Base-by-base conservation (phyloP, 306 rosid genomes). In the Dryas alaskensis region DNA sequence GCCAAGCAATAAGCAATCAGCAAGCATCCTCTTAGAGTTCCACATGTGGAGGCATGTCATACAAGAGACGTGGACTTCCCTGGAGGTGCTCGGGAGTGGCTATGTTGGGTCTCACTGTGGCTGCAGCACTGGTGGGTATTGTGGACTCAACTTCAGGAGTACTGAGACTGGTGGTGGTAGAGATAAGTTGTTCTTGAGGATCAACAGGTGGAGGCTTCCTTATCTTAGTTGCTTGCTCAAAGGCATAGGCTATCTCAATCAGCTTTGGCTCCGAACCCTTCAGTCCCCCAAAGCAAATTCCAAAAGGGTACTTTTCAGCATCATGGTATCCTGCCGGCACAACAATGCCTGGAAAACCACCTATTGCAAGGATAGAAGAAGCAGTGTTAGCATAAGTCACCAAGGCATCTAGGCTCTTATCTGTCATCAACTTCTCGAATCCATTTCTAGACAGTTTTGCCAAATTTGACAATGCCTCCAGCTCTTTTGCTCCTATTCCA, bases 321-420 rank as follows among this genome's bases (percentile, higher is more conserved):
- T 27, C 48, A 40, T 73, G 76, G 46, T 78, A 84, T 7, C 88
- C 88, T 42, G 86, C 85, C 0, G 84, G 85, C 42, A 84, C 84
- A 58, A 79, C 61, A 22, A 84, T 78, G 47, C 72, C 88, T 0
- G 86, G 88, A 46, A 67, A 79, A 31, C 88, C 88, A 25, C 88
- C 88, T 62, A 81, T 75, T 67, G 81, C 88, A 6, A 84, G 79
- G 17, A 78, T 37, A 12, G 75, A 25, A 31, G 77, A 55, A 10
- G 75, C 79, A 54, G 37, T 57, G 8, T 40, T 17, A 17, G 81
- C 85, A 6, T 76, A 59, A 42, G 88, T 78, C 60, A 84, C 84
- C 81, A 81, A 27, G 2, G 88, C 83, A 64, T 84, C 83, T n/a
- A 84, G 52, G 42, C 48, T 50, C 13, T 68, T 50, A 11, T 71